Percentiles rank a stretch among this genome's conserved stretches.
Evolutionary conservation across 805 yeast species (phyloP).

Genomic region (Candida tibetensis): DNA sequence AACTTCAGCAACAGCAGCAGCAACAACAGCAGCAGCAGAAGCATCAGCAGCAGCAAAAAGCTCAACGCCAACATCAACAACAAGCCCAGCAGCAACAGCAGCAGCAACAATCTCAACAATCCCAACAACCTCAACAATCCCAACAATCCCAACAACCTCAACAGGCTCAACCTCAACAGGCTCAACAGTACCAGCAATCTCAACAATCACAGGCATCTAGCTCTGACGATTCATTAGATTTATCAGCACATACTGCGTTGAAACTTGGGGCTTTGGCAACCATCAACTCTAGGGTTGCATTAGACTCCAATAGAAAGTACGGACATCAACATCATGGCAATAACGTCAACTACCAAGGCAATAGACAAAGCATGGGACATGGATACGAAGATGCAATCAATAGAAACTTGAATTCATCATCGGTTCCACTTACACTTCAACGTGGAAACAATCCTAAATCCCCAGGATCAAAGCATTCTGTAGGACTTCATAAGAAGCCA

Average conservation of each 20-base stretch:
- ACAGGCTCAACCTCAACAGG: constrained; percentile 11
- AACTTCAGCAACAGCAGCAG: constrained; percentile 3
- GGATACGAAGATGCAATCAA: constrained; percentile 35
- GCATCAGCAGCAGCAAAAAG: constrained; percentile 1
- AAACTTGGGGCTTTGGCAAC: constrained; percentile 68
- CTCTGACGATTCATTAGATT: constrained; percentile 24
- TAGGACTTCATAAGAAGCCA: constrained; percentile 4
- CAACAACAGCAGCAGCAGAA: constrained; percentile 10
- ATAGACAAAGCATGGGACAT: constrained; percentile 1
- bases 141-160: constrained; percentile 4
- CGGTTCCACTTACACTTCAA: constrained; percentile 31
- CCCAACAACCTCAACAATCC: background rate
- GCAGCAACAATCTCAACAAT: constrained; percentile 1
- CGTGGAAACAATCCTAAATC: constrained; percentile 9
- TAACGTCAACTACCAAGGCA: constrained; percentile 3
- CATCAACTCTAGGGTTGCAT: constrained; percentile 53
- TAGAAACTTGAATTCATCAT: constrained; percentile 33
- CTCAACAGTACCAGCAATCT: constrained; percentile 9
- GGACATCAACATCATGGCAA: constrained; percentile 7
- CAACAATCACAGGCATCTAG: constrained; percentile 7
- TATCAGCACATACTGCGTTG: constrained; percentile 42
- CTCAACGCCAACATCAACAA: background rate
- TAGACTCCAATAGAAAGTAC: constrained; percentile 40
- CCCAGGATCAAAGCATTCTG: constrained; percentile 2
- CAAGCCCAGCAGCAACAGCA: constrained; percentile 3